Evolutionary conservation across 2,329 filamentous ascomycete species (phyloP).

Genomic region (Grosmannia clavigera): DNA sequence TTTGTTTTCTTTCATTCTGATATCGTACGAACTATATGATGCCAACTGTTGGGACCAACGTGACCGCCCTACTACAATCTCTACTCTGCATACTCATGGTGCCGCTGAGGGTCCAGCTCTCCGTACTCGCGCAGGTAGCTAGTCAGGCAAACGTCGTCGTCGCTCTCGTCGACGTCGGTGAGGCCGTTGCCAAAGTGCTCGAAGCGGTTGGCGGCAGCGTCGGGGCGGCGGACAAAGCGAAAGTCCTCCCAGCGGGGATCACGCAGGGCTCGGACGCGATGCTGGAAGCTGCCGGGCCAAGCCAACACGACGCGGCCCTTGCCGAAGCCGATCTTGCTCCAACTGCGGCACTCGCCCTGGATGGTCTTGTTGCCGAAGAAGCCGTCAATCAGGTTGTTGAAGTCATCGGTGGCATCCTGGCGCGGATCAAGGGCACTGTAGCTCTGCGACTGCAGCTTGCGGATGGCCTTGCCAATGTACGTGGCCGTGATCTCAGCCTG

Average conservation of each 20-base stretch:
- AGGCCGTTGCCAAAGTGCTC: constrained; percentile 10
- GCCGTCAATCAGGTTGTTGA: constrained; percentile 7
- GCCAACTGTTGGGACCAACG: too few relatives aligned
- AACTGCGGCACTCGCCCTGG: constrained; percentile 7
- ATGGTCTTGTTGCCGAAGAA: constrained; percentile 8
- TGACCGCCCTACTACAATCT: too few relatives aligned
- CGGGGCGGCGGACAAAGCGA: constrained; percentile 4
- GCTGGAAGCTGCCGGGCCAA: constrained; percentile 12
- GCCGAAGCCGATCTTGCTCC: constrained; percentile 9
- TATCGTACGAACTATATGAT: too few relatives aligned
- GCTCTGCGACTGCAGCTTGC: constrained; percentile 12
- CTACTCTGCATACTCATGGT: background rate
- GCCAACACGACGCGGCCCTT: constrained; percentile 5
- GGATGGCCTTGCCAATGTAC: constrained; percentile 11
- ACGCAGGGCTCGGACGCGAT: constrained; percentile 4
- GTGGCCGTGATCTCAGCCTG: constrained; percentile 11
- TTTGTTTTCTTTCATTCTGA: too few relatives aligned
- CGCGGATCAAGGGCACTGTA: constrained; percentile 9
- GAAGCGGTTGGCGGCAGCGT: constrained; percentile 6
- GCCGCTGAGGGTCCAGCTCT: background rate
- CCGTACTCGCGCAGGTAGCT: background rate
- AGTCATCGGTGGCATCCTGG: constrained; percentile 11
- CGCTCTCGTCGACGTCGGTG: constrained; percentile 2
- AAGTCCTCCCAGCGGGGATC: constrained; percentile 12
- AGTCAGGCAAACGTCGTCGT: background rate